Evolutionary conservation across 2,329 filamentous ascomycete species (phyloP), one percentile per base, ranked within the genome.

Genomic region (Diaporthe nobilis): DNA sequence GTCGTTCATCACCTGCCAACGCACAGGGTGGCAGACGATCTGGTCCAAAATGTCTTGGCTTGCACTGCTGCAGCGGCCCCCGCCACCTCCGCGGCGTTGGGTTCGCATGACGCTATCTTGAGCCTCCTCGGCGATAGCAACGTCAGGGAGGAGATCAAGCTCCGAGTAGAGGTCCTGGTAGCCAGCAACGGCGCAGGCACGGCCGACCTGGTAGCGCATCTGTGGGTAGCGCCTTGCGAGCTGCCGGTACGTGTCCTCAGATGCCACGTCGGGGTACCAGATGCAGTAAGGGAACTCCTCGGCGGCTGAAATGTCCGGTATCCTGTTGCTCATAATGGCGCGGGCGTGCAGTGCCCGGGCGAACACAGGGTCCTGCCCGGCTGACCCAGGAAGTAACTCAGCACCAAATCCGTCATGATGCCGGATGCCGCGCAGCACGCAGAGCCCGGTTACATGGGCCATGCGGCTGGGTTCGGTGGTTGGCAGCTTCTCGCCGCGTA

Each of bases 211-310:
- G 2, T 44, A 63, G 6, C 39, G n/a, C 60, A 22, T 63, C 3
- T 44, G n/a, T 6, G 34, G 60, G 39, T 47, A 44, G 8, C 37
- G 39, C 15, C 15, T 20, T 31, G 39, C 60, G 15, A 63, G 60
- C 15, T 44, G 60, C 60, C 60, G n/a, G 39, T 44, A 63, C 4
- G 60, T 31, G 57, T 47, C 39, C 39, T 47, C 60, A 7, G 39
- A 20, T 20, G 39, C 39, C 2, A 15, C 6, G 17, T 44, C 60
- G 0, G 60, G 60, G 13, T 47, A 44, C 39, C 60, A 63, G 37
- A 63, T 63, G n/a, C 60, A 63, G n/a, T 47, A 28, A 63, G 60
- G 60, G n/a, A 61, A 28, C 8, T 63, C n/a, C n/a, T 63, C 39
- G 15, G 39, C 39, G 17, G n/a, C 15, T 13, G 39, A 31, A 47